Percentiles rank a stretch among this genome's conserved stretches.
Conservation (phyloP, 176 grass and related monocot species). For the Saccharum spontaneum region DNA sequence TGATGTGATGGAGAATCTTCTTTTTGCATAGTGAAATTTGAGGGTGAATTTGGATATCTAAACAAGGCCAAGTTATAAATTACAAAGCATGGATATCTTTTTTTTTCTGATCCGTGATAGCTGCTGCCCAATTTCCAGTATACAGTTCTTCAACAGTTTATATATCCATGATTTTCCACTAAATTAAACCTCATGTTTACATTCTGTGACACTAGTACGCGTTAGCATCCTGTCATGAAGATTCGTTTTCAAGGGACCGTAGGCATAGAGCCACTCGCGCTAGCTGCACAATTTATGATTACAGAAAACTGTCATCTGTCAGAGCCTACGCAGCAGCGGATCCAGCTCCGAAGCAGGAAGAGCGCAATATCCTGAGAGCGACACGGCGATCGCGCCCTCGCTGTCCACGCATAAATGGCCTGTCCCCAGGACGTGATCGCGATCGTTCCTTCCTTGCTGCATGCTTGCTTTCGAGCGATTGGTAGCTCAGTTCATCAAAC, state of each 20-base stretch:
- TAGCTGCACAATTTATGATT: background rate
- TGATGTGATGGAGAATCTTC: too few species aligned
- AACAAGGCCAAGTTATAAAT: background rate
- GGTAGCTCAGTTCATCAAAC: background rate
- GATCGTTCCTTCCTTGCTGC: background rate
- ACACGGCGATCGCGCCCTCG: background rate
- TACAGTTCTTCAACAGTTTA: background rate
- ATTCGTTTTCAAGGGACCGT: background rate
- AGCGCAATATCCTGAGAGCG: background rate
- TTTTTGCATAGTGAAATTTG: too few species aligned
- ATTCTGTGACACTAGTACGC: background rate
- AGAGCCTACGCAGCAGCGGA: background rate
- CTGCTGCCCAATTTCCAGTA: background rate
- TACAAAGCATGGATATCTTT: background rate
- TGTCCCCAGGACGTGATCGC: background rate
- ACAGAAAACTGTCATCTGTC: background rate
- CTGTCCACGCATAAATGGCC: slow-evolving; percentile 18
- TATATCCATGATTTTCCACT: background rate
- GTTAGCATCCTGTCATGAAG: background rate
- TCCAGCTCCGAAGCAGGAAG: background rate
- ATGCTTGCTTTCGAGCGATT: background rate
- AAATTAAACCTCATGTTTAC: too few species aligned
- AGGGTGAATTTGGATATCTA: too few species aligned
- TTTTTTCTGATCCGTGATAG: background rate
- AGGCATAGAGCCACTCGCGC: background rate